Conservation (phyloP, 75 land plant species). For the Picea sitchensis region DNA sequence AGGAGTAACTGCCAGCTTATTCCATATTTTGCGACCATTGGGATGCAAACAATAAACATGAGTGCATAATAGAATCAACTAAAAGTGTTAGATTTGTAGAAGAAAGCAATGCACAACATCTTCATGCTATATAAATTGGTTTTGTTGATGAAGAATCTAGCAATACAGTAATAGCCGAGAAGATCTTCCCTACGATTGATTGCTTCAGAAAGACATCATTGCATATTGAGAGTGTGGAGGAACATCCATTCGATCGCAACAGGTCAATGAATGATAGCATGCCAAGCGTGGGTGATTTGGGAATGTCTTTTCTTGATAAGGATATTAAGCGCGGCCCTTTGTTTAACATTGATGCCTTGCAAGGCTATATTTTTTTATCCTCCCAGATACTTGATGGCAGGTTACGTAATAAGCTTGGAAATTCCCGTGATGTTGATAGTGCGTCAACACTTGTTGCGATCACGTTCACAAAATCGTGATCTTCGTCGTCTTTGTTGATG, state of each 20-base stretch:
- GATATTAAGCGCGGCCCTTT: slow-evolving; percentile 44
- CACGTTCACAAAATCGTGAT: too few relatives aligned
- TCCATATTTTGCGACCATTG: too few relatives aligned
- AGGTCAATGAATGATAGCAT: not conserved
- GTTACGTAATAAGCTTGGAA: too few relatives aligned
- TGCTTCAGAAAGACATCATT: slow-evolving; percentile 9
- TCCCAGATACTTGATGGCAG: slow-evolving; percentile 56
- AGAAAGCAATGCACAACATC: not conserved
- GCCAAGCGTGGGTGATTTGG: slow-evolving; percentile 9
- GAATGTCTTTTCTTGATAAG: not conserved
- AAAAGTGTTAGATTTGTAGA: too few relatives aligned
- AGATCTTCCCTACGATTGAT: slow-evolving; percentile 26
- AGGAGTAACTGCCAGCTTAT: too few relatives aligned
- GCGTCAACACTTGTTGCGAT: too few relatives aligned
- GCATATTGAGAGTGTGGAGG: slow-evolving; percentile 17
- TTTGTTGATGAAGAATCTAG: not conserved
- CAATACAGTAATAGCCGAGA: slow-evolving; percentile 19
- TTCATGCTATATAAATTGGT: not conserved
- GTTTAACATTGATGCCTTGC: slow-evolving; percentile 65
- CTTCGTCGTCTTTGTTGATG: too few relatives aligned
- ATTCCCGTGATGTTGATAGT: too few relatives aligned
- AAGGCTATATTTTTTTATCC: slow-evolving; percentile 81
- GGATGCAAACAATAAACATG: not conserved
- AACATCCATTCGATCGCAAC: not conserved
- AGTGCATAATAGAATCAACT: not conserved